Conservation (phyloP, 768 basidiomycete genomes). For the Termitomyces sp. region DNA sequence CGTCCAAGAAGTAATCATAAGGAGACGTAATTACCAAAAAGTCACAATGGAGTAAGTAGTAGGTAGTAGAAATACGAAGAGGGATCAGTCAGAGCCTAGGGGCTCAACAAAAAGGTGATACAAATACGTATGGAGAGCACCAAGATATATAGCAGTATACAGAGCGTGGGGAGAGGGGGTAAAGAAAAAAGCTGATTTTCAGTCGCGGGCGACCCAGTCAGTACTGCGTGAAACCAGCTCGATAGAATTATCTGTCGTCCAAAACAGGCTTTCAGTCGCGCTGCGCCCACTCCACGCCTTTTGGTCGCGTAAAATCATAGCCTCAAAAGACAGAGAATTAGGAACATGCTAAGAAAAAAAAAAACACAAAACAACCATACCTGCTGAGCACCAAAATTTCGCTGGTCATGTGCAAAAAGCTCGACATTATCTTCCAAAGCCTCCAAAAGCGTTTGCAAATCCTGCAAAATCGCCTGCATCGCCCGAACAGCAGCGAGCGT, state of each 20-base stretch:
- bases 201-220: constrained; percentile 82
- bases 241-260: constrained; percentile 87
- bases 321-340: constrained; percentile 36
- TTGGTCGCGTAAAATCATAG: constrained; percentile 94
- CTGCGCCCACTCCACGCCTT: constrained; percentile 93
- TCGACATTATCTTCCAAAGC: constrained; percentile 90
- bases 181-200: not conserved
- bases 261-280: constrained; percentile 88
- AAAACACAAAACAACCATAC: constrained; percentile 31
- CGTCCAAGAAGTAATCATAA: constrained; percentile 1
- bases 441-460: constrained; percentile 81
- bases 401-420: constrained; percentile 87
- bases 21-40: constrained; percentile 8
- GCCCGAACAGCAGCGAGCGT: constrained; percentile 71
- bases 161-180: not conserved
- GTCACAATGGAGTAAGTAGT: not conserved
- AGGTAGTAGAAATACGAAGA: not conserved
- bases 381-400: constrained; percentile 97
- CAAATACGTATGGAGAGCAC: constrained; percentile 10
- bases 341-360: not conserved
- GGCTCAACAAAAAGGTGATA: constrained; percentile 9
- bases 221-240: constrained; percentile 81
- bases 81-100: constrained; percentile 2
- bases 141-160: constrained; percentile 12
- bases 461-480: constrained; percentile 79